Evolutionary conservation across 306 rosid species (phyloP), one percentile per base, ranked within the genome.

Genomic region (Castanea crenata): DNA sequence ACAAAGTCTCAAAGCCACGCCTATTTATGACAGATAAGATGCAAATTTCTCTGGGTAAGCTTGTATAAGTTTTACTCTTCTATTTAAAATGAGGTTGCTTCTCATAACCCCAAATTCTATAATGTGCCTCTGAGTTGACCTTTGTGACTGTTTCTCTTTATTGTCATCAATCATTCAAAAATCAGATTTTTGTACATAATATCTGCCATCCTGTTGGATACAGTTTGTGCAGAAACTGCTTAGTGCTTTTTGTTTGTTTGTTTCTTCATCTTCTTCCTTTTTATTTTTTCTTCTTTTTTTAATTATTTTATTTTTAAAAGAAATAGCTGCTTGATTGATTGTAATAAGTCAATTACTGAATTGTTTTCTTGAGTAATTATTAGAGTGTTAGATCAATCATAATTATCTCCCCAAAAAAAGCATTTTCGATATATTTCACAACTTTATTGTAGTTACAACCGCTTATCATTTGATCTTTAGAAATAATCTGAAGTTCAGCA

Each of bases 1-100:
- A 94, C 83, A 89, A 88, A 87, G 93, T 92, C 61, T 84, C 98
- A 76, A 94, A 92, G 75, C 98, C 98, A 21, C 97, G 86, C 75
- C 92, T 94, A 46, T 92, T 76, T 84, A 76, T 86, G 71, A 83
- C 97, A 6, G 98, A 94, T 86, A 94, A 94, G 83, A 94, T 94
- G 98, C 92, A 88, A 83, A 92, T 94, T 76, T 93, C 98, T 71
- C 80, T 94, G 41, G 97, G 98, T 94, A 88, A 87, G 91, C 56
- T 74, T 83, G 54, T 29, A 55, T 32, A 75, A 23, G 73, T 74
- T 74, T 80, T 75, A 2, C 0, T 13, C 29, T 75, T 9, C 65
- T 25, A 57, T 76, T 74, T 20, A 27, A 27, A 19, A 55, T 20
- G 6, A 5, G 59, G n/a, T 55, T 63, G 71, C 65, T 25, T 76